Conservation (phyloP, 2,329 filamentous ascomycete species). For the Talaromyces sp. region DNA sequence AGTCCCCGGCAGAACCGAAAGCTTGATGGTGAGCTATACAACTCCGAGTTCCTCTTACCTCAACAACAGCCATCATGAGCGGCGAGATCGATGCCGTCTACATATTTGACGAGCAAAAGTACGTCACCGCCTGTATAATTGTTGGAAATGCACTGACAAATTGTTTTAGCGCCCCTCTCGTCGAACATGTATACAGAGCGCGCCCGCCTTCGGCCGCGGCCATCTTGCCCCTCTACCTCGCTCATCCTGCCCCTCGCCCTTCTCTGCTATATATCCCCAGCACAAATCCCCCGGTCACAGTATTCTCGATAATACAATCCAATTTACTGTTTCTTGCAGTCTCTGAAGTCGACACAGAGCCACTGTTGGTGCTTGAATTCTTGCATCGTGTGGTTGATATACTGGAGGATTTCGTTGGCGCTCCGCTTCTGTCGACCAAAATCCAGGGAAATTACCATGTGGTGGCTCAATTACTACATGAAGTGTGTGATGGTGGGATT, state of each 20-base stretch:
- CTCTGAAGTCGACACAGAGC: constrained; percentile 82
- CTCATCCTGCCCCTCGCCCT: constrained; percentile 77
- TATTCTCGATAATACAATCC: constrained; percentile 86
- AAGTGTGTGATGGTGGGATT: constrained; percentile 95
- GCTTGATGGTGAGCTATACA: constrained; percentile 25
- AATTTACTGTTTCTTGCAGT: constrained; percentile 85
- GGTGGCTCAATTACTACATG: constrained; percentile 85
- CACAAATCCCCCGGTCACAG: constrained; percentile 79
- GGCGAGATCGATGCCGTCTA: constrained; percentile 92
- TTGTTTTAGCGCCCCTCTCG: constrained; percentile 69
- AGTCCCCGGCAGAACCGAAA: constrained; percentile 36
- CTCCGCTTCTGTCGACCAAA: constrained; percentile 81
- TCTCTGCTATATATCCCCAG: constrained; percentile 83
- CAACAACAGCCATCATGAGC: constrained; percentile 63
- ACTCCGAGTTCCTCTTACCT: constrained; percentile 10
- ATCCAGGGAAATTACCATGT: constrained; percentile 92
- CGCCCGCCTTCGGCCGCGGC: constrained; percentile 75
- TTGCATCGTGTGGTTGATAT: constrained; percentile 90
- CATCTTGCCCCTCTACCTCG: constrained; percentile 83
- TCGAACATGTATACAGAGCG: constrained; percentile 86
- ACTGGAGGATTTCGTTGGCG: constrained; percentile 90
- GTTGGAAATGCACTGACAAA: constrained; percentile 12
- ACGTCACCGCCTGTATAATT: constrained; percentile 32
- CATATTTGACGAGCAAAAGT: constrained; percentile 97
- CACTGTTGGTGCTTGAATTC: constrained; percentile 89